phyloP scores from a whole-genome alignment of 2,329 filamentous ascomycete genomes.

The Thielaviopsis punctulata region DNA sequence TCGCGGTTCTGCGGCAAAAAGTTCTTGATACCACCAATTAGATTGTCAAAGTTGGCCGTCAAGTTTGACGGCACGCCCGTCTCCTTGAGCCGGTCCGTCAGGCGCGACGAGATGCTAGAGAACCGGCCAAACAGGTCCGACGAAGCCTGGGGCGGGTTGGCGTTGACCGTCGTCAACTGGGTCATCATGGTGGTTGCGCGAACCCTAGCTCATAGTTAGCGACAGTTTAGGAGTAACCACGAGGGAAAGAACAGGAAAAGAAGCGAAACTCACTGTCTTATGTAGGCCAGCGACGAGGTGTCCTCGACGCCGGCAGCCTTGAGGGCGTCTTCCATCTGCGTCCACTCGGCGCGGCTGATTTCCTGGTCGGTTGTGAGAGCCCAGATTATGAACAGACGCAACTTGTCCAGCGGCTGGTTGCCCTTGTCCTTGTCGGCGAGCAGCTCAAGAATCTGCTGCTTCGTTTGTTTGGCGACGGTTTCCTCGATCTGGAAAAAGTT shows the following conservation, averaged over 20 bases:
- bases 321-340: conserved; percentile 71
- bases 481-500: conserved; percentile 95
- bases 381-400: conserved; percentile 93
- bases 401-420: conserved; percentile 69
- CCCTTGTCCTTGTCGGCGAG: conserved; percentile 72
- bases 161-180: conserved; percentile 81
- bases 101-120: conserved; percentile 73
- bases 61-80: conserved; percentile 55
- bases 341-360: conserved; percentile 63
- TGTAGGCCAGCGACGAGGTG: conserved; percentile 62
- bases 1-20: conserved; percentile 94
- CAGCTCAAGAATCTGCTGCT: conserved; percentile 72
- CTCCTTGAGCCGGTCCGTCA: conserved; percentile 89
- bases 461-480: conserved; percentile 77
- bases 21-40: conserved; percentile 94
- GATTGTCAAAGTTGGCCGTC: conserved; percentile 72
- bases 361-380: conserved; percentile 87
- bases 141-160: conserved; percentile 41
- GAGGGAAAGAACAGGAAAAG: background rate
- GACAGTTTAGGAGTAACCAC: background rate
- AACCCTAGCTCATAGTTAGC: conserved; percentile 34
- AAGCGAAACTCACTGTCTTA: conserved; percentile 50
- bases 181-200: conserved; percentile 95
- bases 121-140: conserved; percentile 85
- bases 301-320: conserved; percentile 53